A percentile compares a stretch with the other conserved stretches of the same genome.
Conservation (phyloP, 495 filamentous ascomycete genomes). For the Daldinia loculata region DNA sequence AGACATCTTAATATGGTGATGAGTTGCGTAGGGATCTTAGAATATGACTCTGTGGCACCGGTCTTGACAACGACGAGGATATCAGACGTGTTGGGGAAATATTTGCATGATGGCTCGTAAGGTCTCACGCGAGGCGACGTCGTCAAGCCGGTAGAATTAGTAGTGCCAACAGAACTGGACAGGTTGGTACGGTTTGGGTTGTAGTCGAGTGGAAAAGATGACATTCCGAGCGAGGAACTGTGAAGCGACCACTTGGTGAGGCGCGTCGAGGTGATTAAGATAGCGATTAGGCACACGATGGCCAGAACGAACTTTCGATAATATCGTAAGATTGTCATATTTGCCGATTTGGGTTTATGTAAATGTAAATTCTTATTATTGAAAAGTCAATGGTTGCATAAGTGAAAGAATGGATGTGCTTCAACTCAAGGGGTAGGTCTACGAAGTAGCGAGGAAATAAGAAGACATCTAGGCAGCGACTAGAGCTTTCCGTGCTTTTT, state of each 20-base stretch:
- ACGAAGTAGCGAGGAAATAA: no score
- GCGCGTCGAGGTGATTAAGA: conserved; percentile 44
- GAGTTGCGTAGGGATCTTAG: conserved; percentile 64
- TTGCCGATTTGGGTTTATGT: neutral
- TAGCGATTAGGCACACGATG: conserved; percentile 37
- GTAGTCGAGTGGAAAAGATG: conserved; percentile 32
- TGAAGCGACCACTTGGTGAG: conserved; percentile 42
- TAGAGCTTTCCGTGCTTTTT: no score
- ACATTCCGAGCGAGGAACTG: conserved; percentile 5
- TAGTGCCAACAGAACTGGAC: conserved; percentile 5
- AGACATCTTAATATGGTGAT: conserved; percentile 61
- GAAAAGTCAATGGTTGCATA: neutral
- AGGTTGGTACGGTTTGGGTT: conserved; percentile 29
- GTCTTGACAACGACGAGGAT: conserved; percentile 65
- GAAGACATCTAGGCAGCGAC: no score
- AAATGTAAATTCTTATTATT: neutral
- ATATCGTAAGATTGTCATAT: conserved; percentile 37
- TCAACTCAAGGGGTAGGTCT: neutral
- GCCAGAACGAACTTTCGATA: conserved; percentile 27
- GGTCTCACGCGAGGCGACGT: neutral
- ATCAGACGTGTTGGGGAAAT: conserved; percentile 50
- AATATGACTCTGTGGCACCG: conserved; percentile 62
- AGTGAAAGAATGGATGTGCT: neutral
- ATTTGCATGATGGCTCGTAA: conserved; percentile 43
- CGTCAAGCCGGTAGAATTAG: neutral